Evolutionary conservation across 768 basidiomycete genomes (phyloP), one percentile per base, ranked within the genome.

Genomic region (Mycena polygramma): DNA sequence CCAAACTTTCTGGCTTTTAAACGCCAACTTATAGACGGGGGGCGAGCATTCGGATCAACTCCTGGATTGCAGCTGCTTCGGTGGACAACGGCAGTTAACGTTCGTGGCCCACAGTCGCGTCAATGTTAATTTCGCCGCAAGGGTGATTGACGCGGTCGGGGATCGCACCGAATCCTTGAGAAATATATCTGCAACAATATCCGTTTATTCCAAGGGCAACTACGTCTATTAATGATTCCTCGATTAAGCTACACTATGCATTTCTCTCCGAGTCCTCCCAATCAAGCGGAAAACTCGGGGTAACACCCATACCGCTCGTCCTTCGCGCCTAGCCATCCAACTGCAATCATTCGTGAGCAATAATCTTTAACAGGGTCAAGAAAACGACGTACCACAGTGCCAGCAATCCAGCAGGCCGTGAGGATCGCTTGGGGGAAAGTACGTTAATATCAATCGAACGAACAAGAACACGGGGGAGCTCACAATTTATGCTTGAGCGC

Each of bases 401-500:
- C 80, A 81, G 67, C 80, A 81, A 70, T 80, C 77, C 49, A 81
- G 72, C 20, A 81, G 57, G 17, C 76, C 69, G 22, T 68, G 4
- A 22, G 79, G 79, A 67, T 81, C 80, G 66, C 79, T 81, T 46
- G 48, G 49, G 37, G 51, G 41, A 35, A 45, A 53, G 45, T 15
- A 37, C 8, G 41, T 53, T 46, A 45, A 17, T 51, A 13, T 43
- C 45, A 22, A 24, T 39, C 55, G n/a, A 30, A 30, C 30, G 30
- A 30, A 30, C 30, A 30, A 6, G 30, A 3, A 30, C 30, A 2
- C 30, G 30, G 30, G 30, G 30, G n/a, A n/a, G n/a, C 46, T 76
- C 79, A 81, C 80, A 81, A 83, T 70, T 81, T 80, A 43, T 69
- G 59, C 74, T 83, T 82, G 59, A 81, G 71, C 14, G 60, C 57